Evolutionary conservation across 169 alveolate species (phyloP).

Genomic region (Blepharisma undulans): DNA sequence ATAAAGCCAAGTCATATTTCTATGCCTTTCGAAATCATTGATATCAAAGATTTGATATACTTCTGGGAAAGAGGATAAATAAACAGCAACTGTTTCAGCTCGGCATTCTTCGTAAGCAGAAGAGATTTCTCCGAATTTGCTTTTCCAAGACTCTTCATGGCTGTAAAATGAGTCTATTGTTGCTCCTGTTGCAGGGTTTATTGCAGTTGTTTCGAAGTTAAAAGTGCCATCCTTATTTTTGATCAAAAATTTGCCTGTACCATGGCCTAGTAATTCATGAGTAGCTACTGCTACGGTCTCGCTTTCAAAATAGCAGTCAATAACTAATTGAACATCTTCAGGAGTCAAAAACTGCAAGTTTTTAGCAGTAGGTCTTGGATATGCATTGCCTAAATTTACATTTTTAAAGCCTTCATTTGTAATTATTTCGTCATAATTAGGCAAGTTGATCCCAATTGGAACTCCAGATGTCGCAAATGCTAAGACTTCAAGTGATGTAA

Average conservation of each 20-base stretch:
- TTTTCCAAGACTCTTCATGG: constrained; percentile 69
- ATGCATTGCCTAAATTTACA: constrained; percentile 69
- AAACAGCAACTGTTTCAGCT: constrained; percentile 79
- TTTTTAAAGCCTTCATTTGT: constrained; percentile 76
- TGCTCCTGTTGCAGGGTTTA: constrained; percentile 64
- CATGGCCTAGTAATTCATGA: constrained; percentile 84
- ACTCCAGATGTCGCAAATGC: constrained; percentile 72
- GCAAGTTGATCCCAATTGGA: constrained; percentile 79
- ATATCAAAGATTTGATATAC: constrained; percentile 56
- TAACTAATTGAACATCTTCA: constrained; percentile 46
- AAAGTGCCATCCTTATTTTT: constrained; percentile 64
- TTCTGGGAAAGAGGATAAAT: constrained; percentile 56
- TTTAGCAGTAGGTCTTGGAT: constrained; percentile 48
- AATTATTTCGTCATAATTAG: constrained; percentile 80
- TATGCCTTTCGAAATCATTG: constrained; percentile 55
- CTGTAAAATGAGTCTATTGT: constrained; percentile 56
- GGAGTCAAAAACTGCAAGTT: constrained; percentile 58
- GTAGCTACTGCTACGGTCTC: constrained; percentile 71
- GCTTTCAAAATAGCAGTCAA: constrained; percentile 54
- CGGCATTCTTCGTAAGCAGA: constrained; percentile 83
- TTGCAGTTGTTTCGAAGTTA: constrained; percentile 11
- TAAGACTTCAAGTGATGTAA: constrained; percentile 70
- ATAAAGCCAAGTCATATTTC: constrained; percentile 68
- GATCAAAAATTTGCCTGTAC: constrained; percentile 73
- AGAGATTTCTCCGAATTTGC: constrained; percentile 72